These are phyloP conservation scores for Cordyceps farinosa DNA, from an alignment of 2,329 filamentous ascomycete species.

Conservation along the genomic window DNA sequence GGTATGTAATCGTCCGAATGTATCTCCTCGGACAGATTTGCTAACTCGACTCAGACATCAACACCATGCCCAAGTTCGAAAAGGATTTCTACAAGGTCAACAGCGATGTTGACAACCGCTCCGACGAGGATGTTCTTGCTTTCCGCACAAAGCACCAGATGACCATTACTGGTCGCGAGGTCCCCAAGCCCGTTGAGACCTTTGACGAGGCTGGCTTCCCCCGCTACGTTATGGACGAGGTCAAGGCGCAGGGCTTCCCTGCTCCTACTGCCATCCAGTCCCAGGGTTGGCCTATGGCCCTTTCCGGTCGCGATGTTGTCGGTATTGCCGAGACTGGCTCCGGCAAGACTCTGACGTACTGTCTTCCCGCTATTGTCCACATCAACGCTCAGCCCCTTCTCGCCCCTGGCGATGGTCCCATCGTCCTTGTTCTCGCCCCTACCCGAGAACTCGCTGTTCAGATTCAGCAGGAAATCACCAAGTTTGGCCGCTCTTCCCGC, in stretches of 20 bases:
- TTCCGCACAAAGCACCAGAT: constrained; percentile 87
- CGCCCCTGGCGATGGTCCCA: constrained; percentile 90
- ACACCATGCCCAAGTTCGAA: constrained; percentile 87
- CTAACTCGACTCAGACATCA: constrained; percentile 58
- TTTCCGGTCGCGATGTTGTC: constrained; percentile 95
- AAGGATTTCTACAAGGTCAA: constrained; percentile 99
- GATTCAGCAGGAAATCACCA: constrained; percentile 97
- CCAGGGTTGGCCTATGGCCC: constrained; percentile 98
- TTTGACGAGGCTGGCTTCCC: constrained; percentile 99
- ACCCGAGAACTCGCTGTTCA: constrained; percentile 98
- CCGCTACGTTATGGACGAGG: constrained; percentile 94
- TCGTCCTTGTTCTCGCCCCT: constrained; percentile 91
- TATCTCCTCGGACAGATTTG: constrained; percentile 27
- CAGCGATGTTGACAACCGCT: constrained; percentile 69
- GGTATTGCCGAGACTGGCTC: constrained; percentile 99
- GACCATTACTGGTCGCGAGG: constrained; percentile 71
- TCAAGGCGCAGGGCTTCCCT: constrained; percentile 95
- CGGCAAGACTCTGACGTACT: constrained; percentile 98
- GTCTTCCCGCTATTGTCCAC: constrained; percentile 95
- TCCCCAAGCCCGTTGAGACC: constrained; percentile 91
- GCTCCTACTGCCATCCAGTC: constrained; percentile 95
- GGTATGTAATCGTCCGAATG: constrained; percentile 53
- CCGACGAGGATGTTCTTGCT: constrained; percentile 74
- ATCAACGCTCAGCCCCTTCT: constrained; percentile 98
- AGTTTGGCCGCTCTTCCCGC: constrained; percentile 95